Evolutionary conservation across 2,329 filamentous ascomycete species (phyloP), one percentile per base, ranked within the genome.

Genomic region (Aspergillus unguis): DNA sequence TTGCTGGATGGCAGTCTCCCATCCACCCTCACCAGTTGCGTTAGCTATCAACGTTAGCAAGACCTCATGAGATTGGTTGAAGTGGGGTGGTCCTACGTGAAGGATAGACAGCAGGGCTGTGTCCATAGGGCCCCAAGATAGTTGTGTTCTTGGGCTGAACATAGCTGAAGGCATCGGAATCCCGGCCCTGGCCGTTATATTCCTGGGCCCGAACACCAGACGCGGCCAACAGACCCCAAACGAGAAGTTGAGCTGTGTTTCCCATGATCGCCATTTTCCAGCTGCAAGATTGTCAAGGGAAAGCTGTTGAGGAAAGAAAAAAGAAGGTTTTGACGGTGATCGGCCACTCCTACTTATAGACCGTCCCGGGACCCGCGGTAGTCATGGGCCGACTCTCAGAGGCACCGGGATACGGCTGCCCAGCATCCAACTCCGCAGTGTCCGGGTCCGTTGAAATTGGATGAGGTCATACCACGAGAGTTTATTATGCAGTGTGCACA

Each of bases 101-200:
- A 37, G 59, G 59, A n/a, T 51, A 54, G 23, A 59, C 48, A 9
- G 57, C 47, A 5, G 56, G 51, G 1, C 56, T 60, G 46, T 56
- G 50, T 17, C 59, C 58, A 53, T 62, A 59, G 5, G 56, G 44
- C 3, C 51, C 56, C 3, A 59, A 38, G 9, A 62, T 60, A 8
- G 55, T 60, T 17, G 59, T 62, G 40, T 62, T 56, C 3, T 42
- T 41, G 1, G 58, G 57, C 40, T 62, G 59, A 6, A 62, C 58
- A 55, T 58, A 56, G 44, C 55, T 57, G 36, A 57, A 59, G 4
- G 47, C 47, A 44, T 50, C 47, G 8, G 36, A 38, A 44, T 35
- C 32, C 26, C 47, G 38, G 26, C 31, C 25, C 8, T 40, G 31
- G n/a, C 40, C 32, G 25, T 31, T n/a, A 38, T 36, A 50, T 8